These are phyloP conservation scores for Cercophora scortea DNA, from an alignment of 495 filamentous ascomycete genomes.

Conservation along the genomic window DNA sequence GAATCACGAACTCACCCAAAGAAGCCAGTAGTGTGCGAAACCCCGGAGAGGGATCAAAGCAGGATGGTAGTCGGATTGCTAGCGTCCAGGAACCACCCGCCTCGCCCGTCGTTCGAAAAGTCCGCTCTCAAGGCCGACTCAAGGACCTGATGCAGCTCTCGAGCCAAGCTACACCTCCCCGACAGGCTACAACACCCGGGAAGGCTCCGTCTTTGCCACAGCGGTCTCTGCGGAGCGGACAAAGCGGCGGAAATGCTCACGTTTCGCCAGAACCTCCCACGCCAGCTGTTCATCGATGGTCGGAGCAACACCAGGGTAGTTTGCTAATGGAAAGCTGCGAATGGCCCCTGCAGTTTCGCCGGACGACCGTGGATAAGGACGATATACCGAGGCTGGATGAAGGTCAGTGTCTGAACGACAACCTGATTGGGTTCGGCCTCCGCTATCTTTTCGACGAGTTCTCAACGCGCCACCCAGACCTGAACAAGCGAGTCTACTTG, in stretches of 20 bases:
- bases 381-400: conserved; percentile 78
- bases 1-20: no score
- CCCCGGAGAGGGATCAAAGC: background rate
- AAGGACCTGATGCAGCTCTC: background rate
- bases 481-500: conserved; percentile 65
- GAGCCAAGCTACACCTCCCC: background rate
- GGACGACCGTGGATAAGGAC: conserved; percentile 62
- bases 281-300: conserved; percentile 25
- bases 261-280: background rate
- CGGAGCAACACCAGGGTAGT: conserved; percentile 33
- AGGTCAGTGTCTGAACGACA: conserved; percentile 87
- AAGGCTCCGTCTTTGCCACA: background rate
- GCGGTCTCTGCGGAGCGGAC: background rate
- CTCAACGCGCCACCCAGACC: conserved; percentile 44
- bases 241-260: background rate
- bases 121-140: background rate
- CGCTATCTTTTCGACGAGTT: conserved; percentile 62
- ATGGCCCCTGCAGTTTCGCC: conserved; percentile 63
- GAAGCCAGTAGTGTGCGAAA: no score
- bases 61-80: background rate
- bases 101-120: no score
- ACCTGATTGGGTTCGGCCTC: conserved; percentile 80
- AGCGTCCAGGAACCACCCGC: no score
- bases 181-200: background rate
- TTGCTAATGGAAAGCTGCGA: conserved; percentile 21